These are phyloP conservation scores for Coemansia sp. DNA, from an alignment of 192 early-diverging fungal genomes.

Conservation along the genomic window DNA sequence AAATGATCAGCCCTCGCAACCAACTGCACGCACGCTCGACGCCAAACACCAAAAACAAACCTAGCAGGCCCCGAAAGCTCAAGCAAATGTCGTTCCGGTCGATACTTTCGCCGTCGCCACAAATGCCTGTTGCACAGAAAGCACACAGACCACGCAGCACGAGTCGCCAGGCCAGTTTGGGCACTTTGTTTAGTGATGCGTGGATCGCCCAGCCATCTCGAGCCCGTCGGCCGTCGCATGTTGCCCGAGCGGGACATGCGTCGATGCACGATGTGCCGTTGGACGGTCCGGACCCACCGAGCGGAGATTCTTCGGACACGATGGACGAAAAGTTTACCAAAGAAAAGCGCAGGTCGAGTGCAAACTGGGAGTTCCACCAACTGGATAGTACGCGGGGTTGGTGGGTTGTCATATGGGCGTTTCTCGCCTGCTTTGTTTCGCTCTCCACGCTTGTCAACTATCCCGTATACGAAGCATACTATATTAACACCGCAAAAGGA, in stretches of 20 bases:
- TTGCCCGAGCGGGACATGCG: constrained; percentile 1
- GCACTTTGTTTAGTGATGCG: constrained; percentile 29
- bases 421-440: constrained; percentile 23
- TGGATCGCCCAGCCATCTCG: constrained; percentile 26
- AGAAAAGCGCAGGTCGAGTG: constrained; percentile 1
- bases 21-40: neutral
- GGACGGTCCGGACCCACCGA: neutral
- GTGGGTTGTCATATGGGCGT: constrained; percentile 29
- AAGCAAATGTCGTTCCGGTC: constrained; percentile 33
- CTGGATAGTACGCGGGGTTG: constrained; percentile 19
- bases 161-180: constrained; percentile 19
- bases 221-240: constrained; percentile 8
- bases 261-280: constrained; percentile 21
- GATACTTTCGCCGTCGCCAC: constrained; percentile 18
- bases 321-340: neutral
- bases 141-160: neutral
- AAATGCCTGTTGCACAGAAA: neutral
- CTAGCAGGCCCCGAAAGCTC: constrained; percentile 21
- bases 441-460: constrained; percentile 37
- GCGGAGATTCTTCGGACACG: constrained; percentile 3
- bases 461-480: constrained; percentile 39
- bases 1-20: constrained; percentile 4
- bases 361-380: constrained; percentile 35
- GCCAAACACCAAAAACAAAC: neutral
- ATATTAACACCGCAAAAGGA: neutral